Evolutionary conservation across 306 rosid species (phyloP).

Genomic region (Sicyos edulis): DNA sequence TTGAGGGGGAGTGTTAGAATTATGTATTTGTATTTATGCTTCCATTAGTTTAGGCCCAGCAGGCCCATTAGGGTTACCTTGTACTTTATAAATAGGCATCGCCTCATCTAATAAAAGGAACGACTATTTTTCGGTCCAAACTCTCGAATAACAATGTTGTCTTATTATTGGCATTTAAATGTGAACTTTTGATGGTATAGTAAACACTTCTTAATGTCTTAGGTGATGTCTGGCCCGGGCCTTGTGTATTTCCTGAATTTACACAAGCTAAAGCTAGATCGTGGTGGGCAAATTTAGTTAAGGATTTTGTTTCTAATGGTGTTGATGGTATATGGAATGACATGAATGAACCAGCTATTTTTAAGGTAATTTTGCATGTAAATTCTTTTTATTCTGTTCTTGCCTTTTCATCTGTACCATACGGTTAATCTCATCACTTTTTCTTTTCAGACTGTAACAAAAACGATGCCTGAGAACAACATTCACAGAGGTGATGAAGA

Average conservation of each 20-base stretch:
- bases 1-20: too few species aligned
- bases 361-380: conserved; percentile 48
- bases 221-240: conserved; percentile 95
- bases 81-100: too few species aligned
- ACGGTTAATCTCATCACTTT: conserved; percentile 3
- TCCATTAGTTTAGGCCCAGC: too few species aligned
- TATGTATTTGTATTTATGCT: too few species aligned
- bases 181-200: conserved; percentile 5
- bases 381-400: neutral
- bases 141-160: too few species aligned
- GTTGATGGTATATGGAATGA: conserved; percentile 99
- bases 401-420: conserved; percentile 6
- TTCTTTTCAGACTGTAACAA: conserved; percentile 57
- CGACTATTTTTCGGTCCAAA: too few species aligned
- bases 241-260: conserved; percentile 89
- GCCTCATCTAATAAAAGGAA: too few species aligned
- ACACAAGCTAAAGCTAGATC: conserved; percentile 72
- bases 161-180: conserved; percentile 12
- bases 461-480: conserved; percentile 89
- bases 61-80: too few species aligned
- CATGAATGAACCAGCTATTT: conserved; percentile 89
- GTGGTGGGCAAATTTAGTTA: conserved; percentile 89
- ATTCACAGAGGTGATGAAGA: conserved; percentile 83
- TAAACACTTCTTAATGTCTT: conserved; percentile 25
- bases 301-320: conserved; percentile 65